Percentiles rank a stretch among this genome's conserved stretches.
These are phyloP conservation scores for Platanthera guangdongensis DNA, from an alignment of 106 monocot genomes.

Conservation along the genomic window DNA sequence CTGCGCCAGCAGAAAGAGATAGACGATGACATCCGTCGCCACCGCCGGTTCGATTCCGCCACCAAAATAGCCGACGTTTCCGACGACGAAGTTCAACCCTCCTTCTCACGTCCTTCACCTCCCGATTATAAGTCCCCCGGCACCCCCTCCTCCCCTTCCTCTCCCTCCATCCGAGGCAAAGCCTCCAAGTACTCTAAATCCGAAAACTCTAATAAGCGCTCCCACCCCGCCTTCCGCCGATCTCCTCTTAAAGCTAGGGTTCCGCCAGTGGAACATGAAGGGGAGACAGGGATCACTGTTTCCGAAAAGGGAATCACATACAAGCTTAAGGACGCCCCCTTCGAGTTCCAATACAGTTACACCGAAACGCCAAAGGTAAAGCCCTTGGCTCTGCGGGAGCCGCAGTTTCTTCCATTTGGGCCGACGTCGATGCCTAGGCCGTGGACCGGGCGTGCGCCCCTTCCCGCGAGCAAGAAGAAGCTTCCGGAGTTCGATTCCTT, in stretches of 20 bases:
- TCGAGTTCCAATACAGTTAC: conserved; percentile 96
- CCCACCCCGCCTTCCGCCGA: conserved; percentile 68
- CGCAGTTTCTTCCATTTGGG: conserved; percentile 78
- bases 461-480: conserved; percentile 78
- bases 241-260: neutral
- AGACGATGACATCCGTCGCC: conserved; percentile 61
- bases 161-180: conserved; percentile 56
- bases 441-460: conserved; percentile 79
- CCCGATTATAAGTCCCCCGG: conserved; percentile 31
- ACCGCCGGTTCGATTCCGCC: conserved; percentile 37
- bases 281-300: conserved; percentile 32
- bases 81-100: conserved; percentile 4
- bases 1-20: conserved; percentile 43
- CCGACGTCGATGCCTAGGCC: conserved; percentile 73
- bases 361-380: conserved; percentile 90
- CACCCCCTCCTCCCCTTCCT: conserved; percentile 59
- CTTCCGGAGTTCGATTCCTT: conserved; percentile 91
- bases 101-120: conserved; percentile 22
- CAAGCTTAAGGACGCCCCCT: conserved; percentile 57
- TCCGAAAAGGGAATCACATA: conserved; percentile 71
- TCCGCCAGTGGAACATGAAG: conserved; percentile 7
- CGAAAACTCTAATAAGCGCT: neutral
- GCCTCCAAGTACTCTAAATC: conserved; percentile 72
- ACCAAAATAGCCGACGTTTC: conserved; percentile 13
- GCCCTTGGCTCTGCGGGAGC: conserved; percentile 81